phyloP scores from a whole-genome alignment of 2,329 filamentous ascomycete genomes.

The Ophiostoma triangulosporum region DNA sequence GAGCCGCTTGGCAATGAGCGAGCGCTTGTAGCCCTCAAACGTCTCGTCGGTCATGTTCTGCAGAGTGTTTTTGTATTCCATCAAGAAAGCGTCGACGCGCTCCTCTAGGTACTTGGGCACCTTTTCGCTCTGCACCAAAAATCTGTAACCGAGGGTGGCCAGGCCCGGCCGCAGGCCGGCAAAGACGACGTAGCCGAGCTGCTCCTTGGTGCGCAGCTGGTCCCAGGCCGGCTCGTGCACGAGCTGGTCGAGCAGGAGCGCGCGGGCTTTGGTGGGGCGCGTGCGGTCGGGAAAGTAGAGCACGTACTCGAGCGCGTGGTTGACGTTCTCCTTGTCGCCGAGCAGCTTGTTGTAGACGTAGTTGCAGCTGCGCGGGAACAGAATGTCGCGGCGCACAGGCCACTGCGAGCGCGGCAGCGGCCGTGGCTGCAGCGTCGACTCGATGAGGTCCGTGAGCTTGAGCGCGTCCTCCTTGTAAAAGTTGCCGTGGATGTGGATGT shows the following conservation, averaged over 20 bases:
- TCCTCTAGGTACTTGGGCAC: conserved; percentile 71
- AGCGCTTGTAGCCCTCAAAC: conserved; percentile 84
- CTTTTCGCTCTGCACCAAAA: conserved; percentile 88
- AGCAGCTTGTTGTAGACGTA: conserved; percentile 70
- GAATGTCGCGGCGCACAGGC: conserved; percentile 61
- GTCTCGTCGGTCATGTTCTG: conserved; percentile 66
- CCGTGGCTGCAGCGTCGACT: conserved; percentile 62
- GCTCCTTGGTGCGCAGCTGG: conserved; percentile 89
- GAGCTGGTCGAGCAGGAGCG: conserved; percentile 76
- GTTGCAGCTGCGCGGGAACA: conserved; percentile 69
- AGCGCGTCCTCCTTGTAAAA: conserved; percentile 87
- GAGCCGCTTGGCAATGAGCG: conserved; percentile 70
- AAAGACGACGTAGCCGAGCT: conserved; percentile 93
- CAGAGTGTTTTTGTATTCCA: conserved; percentile 50
- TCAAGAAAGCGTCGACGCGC: conserved; percentile 76
- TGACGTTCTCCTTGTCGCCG: conserved; percentile 78
- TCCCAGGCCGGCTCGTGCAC: conserved; percentile 89
- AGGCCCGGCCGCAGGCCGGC: conserved; percentile 57
- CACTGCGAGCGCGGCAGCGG: conserved; percentile 65
- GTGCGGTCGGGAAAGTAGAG: conserved; percentile 60
- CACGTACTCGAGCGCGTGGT: conserved; percentile 72
- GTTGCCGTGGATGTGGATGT: conserved; percentile 82
- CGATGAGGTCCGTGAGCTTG: conserved; percentile 69
- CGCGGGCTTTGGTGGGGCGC: conserved; percentile 56
- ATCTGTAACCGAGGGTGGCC: conserved; percentile 74